Base-by-base conservation (phyloP, 768 basidiomycete genomes). In the Calvatia gigantea region DNA sequence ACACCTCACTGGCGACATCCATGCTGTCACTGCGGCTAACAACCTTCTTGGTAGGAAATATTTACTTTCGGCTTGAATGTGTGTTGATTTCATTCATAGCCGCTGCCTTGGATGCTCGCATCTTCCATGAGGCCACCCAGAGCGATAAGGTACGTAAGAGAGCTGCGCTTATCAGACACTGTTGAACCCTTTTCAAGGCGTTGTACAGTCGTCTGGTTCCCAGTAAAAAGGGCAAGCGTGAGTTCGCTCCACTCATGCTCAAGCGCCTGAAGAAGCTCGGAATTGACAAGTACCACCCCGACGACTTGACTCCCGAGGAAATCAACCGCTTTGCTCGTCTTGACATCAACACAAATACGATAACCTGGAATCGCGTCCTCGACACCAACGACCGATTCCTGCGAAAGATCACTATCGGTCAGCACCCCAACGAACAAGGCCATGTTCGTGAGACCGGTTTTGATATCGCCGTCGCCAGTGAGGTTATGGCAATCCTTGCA, bases 311-410 rank as follows among this genome's bases (percentile, higher is more conserved):
- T 7, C 87, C 91, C 6, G 95, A 97, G 62, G 97, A 99, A 70
- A 86, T 91, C 65, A 87, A 79, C 56, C 83, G 81, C 55, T 99
- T 98, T 65, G 92, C 91, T 25, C 85, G 97, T 45, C 82, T 99
- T 14, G 94, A 98, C 63, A 81, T 99, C 50, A 94, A 98, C 69
- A 76, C 86, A 2, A 80, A 83, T 35, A 96, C 94, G 21, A 92
- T 99, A 61, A 98, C 95, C 50, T 98, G 96, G 95, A 93, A 97
- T 70, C 94, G 96, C 43, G 96, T 99, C 19, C 68, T 98, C 52
- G 96, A 99, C 69, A 91, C 89, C 60, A 98, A 99, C 70, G 96
- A 99, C 69, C 86, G 96, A 52, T 98, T 95, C 82, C 76, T 99
- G 61, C 90, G 96, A 56, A 93, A 89, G 72, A 87, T 98, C 65